Base-by-base conservation (phyloP, 2,329 filamentous ascomycete genomes). In the Sarocladium brachiariae region DNA sequence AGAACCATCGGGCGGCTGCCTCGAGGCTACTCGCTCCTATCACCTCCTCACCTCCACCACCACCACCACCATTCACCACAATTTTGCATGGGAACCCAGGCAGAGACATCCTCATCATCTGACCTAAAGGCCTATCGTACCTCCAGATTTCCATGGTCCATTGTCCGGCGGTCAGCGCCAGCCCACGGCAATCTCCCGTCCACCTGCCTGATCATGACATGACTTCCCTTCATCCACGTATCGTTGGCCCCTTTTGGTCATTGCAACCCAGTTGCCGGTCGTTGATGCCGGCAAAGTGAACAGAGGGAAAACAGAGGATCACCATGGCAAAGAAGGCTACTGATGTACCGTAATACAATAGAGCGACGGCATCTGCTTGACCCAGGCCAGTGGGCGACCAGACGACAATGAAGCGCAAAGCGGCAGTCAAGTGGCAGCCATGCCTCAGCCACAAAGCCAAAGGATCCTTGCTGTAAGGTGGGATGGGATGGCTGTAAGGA, bases 341-440 rank as follows among this genome's bases (percentile, higher is more conserved):
- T 4, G 25, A 33, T 4, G 23, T 43, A 11, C 10, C 16, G 21
- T 23, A 16, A 25, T 19, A 9, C 13, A 14, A 43, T 9, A 25
- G n/a, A 25, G 21, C 27, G 7, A 30, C 27, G 7, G 39, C n/a
- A 11, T 27, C n/a, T 27, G 39, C 23, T 3, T 43, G 4, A 8
- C 39, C 19, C 21, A 43, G 39, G 23, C 9, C 19, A 25, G n/a
- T 25, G n/a, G 23, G 27, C n/a, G 23, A 16, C 19, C 39, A 31
- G 27, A 33, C 13, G 7, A n/a, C 33, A 16, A n/a, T n/a, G 43
- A n/a, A 11, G 39, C 24, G 27, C 31, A 33, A 47, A 33, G 43
- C 25, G 31, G 43, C 43, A 47, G 43, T 25, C 43, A 47, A 33
- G 43, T n/a, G 31, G 43, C 43, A 47, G 43, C 43, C 43, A 24